phyloP scores from a whole-genome alignment of 1,139 yeast genomes.

The Geotrichum bryndzae region DNA sequence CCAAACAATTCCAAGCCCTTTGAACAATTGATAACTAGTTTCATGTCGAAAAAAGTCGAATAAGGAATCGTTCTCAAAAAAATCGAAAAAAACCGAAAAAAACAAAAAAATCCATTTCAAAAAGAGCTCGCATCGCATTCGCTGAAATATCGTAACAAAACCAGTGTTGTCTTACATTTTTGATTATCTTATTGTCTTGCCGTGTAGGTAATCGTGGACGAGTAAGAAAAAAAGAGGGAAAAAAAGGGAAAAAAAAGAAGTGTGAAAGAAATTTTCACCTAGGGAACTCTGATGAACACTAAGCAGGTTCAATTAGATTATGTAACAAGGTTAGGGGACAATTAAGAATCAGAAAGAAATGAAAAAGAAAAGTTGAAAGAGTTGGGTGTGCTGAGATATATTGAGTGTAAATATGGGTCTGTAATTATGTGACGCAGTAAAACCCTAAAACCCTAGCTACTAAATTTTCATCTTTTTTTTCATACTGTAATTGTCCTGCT shows the following conservation, averaged over 20 bases:
- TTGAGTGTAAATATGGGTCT: background rate
- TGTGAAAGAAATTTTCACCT: slow-evolving; percentile 10
- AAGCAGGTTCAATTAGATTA: background rate
- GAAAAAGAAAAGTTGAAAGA: background rate
- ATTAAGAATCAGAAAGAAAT: background rate
- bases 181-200: slow-evolving; percentile 6
- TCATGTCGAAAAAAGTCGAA: background rate
- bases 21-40: too few relatives aligned
- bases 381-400: background rate
- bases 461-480: background rate
- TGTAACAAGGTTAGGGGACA: background rate
- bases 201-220: slow-evolving; percentile 11
- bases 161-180: slow-evolving; percentile 8
- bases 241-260: slow-evolving; percentile 1
- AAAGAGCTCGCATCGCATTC: background rate
- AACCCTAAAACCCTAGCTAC: slow-evolving; percentile 16
- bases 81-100: background rate
- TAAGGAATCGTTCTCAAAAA: background rate
- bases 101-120: background rate
- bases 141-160: background rate
- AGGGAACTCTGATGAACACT: background rate
- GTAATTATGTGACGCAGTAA: background rate
- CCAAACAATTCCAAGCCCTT: background rate
- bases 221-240: background rate
- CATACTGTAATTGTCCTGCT: background rate